Conservation (phyloP, 1,284 basidiomycete genomes). For the Cutaneotrichosporon dermatis region DNA sequence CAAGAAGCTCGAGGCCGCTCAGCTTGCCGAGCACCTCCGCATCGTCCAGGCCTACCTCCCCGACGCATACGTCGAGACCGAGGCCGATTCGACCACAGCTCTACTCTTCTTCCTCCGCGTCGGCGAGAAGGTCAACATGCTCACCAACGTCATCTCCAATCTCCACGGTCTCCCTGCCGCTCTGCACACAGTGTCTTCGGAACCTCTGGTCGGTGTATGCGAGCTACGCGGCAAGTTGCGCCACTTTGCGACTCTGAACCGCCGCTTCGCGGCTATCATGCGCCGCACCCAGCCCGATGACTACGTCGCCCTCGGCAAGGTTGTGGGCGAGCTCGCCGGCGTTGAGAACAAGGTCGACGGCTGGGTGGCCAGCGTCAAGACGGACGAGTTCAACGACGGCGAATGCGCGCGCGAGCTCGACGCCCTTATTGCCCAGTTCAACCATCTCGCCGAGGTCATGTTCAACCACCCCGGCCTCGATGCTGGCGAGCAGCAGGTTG, state of each 20-base stretch:
- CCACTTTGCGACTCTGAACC: conserved; percentile 72
- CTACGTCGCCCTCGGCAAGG: conserved; percentile 76
- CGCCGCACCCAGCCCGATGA: conserved; percentile 71
- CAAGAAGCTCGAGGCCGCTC: conserved; percentile 72
- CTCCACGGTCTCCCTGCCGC: conserved; percentile 75
- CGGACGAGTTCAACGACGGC: conserved; percentile 85
- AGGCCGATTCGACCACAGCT: conserved; percentile 77
- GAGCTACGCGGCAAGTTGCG: conserved; percentile 81
- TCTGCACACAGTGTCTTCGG: conserved; percentile 71
- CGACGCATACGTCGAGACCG: conserved; percentile 75
- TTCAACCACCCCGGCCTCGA: conserved; percentile 77
- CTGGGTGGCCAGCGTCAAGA: conserved; percentile 75
- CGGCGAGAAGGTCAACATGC: conserved; percentile 75
- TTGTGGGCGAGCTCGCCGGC: conserved; percentile 76
- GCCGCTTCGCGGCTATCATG: conserved; percentile 77
- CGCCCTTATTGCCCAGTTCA: conserved; percentile 84
- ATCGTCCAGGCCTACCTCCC: conserved; percentile 71
- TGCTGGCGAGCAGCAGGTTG: conserved; percentile 80
- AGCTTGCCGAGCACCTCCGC: conserved; percentile 68
- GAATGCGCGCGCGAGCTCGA: conserved; percentile 81
- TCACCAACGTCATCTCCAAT: conserved; percentile 73
- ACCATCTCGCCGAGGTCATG: conserved; percentile 80
- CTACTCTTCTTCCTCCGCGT: conserved; percentile 88
- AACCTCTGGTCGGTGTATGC: conserved; percentile 78
- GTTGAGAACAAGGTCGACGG: conserved; percentile 88